phyloP scores from a whole-genome alignment of 495 filamentous ascomycete genomes.

The Xylaria flabelliformis region DNA sequence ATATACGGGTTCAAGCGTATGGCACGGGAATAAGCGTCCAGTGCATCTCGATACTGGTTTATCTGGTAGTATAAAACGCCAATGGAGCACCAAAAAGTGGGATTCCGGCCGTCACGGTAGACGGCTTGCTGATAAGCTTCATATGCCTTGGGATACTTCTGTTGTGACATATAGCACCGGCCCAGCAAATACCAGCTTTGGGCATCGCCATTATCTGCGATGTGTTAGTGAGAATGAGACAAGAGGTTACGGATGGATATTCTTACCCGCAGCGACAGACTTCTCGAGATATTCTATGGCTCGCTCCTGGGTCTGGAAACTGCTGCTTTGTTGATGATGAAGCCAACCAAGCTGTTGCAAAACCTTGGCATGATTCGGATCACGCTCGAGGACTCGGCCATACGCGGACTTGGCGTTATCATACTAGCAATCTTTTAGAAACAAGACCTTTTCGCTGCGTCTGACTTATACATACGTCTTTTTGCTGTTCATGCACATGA shows the following conservation, averaged over 20 bases:
- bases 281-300: conserved; percentile 98
- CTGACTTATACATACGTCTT: conserved; percentile 74
- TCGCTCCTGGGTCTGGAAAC: conserved; percentile 88
- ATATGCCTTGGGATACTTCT: conserved; percentile 98
- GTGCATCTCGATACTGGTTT: conserved; percentile 98
- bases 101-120: conserved; percentile 96
- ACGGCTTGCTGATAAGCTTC: conserved; percentile 99
- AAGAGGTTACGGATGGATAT: background rate
- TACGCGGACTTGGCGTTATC: conserved; percentile 92
- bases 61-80: conserved; percentile 99
- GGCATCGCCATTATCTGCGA: conserved; percentile 85
- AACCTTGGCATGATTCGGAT: conserved; percentile 97
- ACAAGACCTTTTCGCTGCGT: background rate
- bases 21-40: conserved; percentile 97
- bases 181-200: conserved; percentile 99
- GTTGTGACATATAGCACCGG: conserved; percentile 98
- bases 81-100: conserved; percentile 99
- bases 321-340: conserved; percentile 91
- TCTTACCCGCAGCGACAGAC: conserved; percentile 90
- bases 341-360: conserved; percentile 98
- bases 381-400: conserved; percentile 88
- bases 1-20: conserved; percentile 99
- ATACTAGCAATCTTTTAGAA: conserved; percentile 65
- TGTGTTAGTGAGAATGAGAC: conserved; percentile 42
- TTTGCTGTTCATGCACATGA: conserved; percentile 98